Evolutionary conservation across 768 basidiomycete genomes (phyloP).

Genomic region (Mycena latifolia): DNA sequence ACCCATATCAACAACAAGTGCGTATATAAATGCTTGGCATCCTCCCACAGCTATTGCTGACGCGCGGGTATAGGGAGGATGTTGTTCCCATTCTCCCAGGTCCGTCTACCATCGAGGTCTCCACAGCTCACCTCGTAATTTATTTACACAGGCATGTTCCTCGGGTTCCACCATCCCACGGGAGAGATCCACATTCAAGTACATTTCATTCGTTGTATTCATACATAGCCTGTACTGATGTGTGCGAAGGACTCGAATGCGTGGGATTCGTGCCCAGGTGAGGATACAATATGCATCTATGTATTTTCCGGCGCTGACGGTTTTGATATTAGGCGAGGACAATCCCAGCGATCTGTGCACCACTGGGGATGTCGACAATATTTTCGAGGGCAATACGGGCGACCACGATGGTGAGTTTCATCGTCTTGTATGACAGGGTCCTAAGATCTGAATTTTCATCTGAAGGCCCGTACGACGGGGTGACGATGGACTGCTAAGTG

Average conservation of each 20-base stretch:
- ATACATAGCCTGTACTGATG: background rate
- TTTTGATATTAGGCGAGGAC: slow-evolving; percentile 64
- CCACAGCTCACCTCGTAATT: no score
- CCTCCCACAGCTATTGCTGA: background rate
- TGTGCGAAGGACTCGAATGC: slow-evolving; percentile 42
- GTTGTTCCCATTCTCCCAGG: slow-evolving; percentile 56
- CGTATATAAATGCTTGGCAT: slow-evolving; percentile 15
- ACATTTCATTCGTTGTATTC: background rate
- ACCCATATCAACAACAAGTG: slow-evolving; percentile 69
- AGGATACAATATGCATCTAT: background rate
- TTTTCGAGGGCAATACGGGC: slow-evolving; percentile 55
- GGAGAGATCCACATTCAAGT: slow-evolving; percentile 55
- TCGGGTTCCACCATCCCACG: slow-evolving; percentile 61
- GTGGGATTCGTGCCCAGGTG: slow-evolving; percentile 71
- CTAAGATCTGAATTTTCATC: no score
- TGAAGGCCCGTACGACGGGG: no score
- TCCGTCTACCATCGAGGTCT: no score
- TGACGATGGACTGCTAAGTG: no score
- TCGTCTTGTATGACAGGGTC: no score
- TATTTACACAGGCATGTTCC: slow-evolving; percentile 44
- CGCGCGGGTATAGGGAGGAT: slow-evolving; percentile 44
- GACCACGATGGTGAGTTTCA: slow-evolving; percentile 60
- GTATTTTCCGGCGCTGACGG: slow-evolving; percentile 7
- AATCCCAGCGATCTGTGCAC: slow-evolving; percentile 65
- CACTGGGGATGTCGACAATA: slow-evolving; percentile 63